A percentile compares a stretch with the other conserved stretches of the same genome.
These are phyloP conservation scores for Pulveroboletus sp. DNA, from an alignment of 768 basidiomycete genomes.

Conservation along the genomic window DNA sequence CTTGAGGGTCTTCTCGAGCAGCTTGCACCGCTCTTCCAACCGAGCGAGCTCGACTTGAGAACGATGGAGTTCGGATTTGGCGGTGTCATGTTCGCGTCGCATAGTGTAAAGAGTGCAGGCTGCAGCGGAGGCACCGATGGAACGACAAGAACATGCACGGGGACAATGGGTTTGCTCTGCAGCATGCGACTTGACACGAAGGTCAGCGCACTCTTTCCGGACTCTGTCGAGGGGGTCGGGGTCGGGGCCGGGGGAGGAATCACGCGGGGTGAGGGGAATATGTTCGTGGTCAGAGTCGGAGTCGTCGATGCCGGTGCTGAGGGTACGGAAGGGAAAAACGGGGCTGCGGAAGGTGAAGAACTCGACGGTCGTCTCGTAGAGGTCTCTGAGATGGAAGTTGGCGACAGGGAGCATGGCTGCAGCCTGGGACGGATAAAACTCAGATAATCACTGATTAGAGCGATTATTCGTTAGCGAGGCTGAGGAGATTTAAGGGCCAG, in stretches of 20 bases:
- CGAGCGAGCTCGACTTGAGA: slow-evolving; percentile 50
- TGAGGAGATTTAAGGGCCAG: slow-evolving; percentile 5
- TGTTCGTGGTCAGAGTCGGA: slow-evolving; percentile 24
- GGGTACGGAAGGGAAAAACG: slow-evolving; percentile 20
- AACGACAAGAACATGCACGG: slow-evolving; percentile 29
- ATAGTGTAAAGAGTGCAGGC: slow-evolving; percentile 38
- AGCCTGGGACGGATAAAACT: slow-evolving; percentile 29
- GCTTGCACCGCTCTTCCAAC: slow-evolving; percentile 57
- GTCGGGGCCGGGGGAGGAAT: slow-evolving; percentile 38
- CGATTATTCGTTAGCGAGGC: slow-evolving; percentile 8
- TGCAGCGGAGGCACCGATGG: slow-evolving; percentile 36
- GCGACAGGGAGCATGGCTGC: slow-evolving; percentile 42
- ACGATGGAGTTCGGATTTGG: slow-evolving; percentile 51
- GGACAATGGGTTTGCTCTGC: slow-evolving; percentile 34
- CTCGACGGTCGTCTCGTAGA: slow-evolving; percentile 55
- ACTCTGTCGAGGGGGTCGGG: slow-evolving; percentile 36
- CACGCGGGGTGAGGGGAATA: slow-evolving; percentile 26
- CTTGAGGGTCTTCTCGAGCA: slow-evolving; percentile 57
- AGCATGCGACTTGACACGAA: slow-evolving; percentile 39
- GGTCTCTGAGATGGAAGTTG: slow-evolving; percentile 42
- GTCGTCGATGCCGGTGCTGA: slow-evolving; percentile 24
- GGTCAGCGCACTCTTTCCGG: slow-evolving; percentile 40
- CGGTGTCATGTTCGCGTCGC: slow-evolving; percentile 53
- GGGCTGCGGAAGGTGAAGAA: slow-evolving; percentile 49
- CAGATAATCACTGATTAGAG: slow-evolving; percentile 35